Evolutionary conservation across 2,329 filamentous ascomycete species (phyloP), one percentile per base, ranked within the genome.

Genomic region (Fusarium nodosum): DNA sequence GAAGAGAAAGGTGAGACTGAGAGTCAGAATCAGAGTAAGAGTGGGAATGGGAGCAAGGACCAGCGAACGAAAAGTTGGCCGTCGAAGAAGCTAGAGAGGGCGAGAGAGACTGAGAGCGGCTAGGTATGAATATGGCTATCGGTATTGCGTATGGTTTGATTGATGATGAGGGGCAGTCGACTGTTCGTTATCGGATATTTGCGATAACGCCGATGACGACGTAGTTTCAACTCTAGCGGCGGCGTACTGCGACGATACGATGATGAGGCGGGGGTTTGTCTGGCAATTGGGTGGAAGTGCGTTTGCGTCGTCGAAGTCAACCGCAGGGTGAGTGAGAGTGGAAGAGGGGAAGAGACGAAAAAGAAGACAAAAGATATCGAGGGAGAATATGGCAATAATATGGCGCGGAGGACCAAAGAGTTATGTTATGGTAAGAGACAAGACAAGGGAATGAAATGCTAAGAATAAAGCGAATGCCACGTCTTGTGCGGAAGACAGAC

Each of bases 121-220:
- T 51, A 65, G 47, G 46, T 33, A 8, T 47, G 62, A 54, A 47
- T 55, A 47, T 61, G 47, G 26, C 41, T 38, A 30, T 47, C 54
- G 42, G 39, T 61, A 47, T 60, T 60, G 55, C 68, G 39, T 60
- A 44, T 50, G 59, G 20, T 46, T 46, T 46, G 44, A 46, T 46
- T 46, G 28, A 57, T 51, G 60, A 68, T 67, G 72, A 73, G 74
- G 72, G 72, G 72, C 64, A 66, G 50, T 73, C 55, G 16, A 34
- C 33, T 34, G 60, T 69, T 73, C 63, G 71, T 72, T 74, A 71
- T 74, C 72, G 67, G 71, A 51, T 66, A 62, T 61, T 33, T 69
- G 71, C 71, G 72, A 74, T 73, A 74, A 73, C 71, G 69, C 72
- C 67, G 60, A 75, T 70, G 73, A 72, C 68, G 71, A 73, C 68